Conservation (phyloP, 2,329 filamentous ascomycete genomes). For the Colletotrichum sp. region DNA sequence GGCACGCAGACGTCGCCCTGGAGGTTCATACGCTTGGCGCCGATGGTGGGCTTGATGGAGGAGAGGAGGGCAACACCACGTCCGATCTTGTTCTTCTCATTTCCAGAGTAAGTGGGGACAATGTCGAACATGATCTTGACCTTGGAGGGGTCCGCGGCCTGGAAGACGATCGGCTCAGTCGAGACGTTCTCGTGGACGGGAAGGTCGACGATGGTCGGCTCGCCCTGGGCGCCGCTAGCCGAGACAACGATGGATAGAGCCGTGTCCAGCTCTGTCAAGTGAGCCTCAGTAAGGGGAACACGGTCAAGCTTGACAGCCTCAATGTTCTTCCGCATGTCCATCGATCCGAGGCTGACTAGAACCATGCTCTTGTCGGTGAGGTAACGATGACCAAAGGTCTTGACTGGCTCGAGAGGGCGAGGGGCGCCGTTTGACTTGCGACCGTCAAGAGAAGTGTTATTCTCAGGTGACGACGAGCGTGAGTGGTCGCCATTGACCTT, state of each 20-base stretch:
- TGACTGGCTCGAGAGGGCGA: slow-evolving; percentile 77
- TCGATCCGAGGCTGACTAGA: slow-evolving; percentile 89
- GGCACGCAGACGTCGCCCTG: slow-evolving; percentile 93
- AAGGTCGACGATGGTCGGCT: slow-evolving; percentile 88
- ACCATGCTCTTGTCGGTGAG: slow-evolving; percentile 88
- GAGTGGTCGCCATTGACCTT: slow-evolving; percentile 32
- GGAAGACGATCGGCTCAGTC: slow-evolving; percentile 93
- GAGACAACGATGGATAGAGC: slow-evolving; percentile 91
- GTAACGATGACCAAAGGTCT: slow-evolving; percentile 96
- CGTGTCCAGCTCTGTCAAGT: slow-evolving; percentile 92
- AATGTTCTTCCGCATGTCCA: slow-evolving; percentile 86
- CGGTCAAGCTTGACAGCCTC: slow-evolving; percentile 86
- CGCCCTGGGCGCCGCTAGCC: slow-evolving; percentile 82
- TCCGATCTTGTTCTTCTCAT: slow-evolving; percentile 86
- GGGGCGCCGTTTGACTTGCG: slow-evolving; percentile 57
- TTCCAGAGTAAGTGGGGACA: slow-evolving; percentile 92
- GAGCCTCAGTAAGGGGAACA: slow-evolving; percentile 86
- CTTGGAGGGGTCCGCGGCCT: slow-evolving; percentile 75
- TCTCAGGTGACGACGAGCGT: slow-evolving; percentile 10
- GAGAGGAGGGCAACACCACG: slow-evolving; percentile 88
- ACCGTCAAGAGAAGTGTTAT: slow-evolving; percentile 64
- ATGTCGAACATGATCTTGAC: slow-evolving; percentile 95
- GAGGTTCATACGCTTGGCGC: slow-evolving; percentile 85
- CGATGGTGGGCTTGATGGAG: slow-evolving; percentile 81
- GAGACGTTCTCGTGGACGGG: slow-evolving; percentile 93